Conservation (phyloP, 2,329 filamentous ascomycete genomes). For the Cladophialophora carrionii region DNA sequence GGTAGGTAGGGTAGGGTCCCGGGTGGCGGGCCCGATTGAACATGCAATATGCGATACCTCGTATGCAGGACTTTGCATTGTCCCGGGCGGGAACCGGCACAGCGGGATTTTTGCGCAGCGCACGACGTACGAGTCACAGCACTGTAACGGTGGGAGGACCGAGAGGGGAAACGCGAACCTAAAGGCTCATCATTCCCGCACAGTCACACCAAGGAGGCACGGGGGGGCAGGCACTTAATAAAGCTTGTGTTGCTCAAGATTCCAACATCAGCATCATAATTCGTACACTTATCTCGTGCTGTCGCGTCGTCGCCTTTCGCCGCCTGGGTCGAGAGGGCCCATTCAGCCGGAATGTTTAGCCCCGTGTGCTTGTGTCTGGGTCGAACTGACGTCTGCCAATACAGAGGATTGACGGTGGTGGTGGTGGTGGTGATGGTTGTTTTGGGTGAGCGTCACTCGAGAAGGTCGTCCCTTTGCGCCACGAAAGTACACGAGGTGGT, state of each 20-base stretch:
- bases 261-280: conserved; percentile 2
- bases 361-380: neutral
- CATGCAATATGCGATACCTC: too few relatives aligned
- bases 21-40: neutral
- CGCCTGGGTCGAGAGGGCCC: neutral
- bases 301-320: neutral
- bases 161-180: too few relatives aligned
- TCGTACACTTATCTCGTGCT: too few relatives aligned
- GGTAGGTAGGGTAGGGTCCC: too few relatives aligned
- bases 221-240: neutral
- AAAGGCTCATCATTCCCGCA: neutral
- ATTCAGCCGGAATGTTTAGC: conserved; percentile 21
- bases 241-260: neutral
- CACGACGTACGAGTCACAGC: neutral
- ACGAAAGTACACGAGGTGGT: too few relatives aligned
- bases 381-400: conserved; percentile 7
- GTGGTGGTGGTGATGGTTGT: too few relatives aligned
- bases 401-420: neutral
- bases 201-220: neutral
- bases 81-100: conserved; percentile 3
- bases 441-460: too few relatives aligned
- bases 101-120: conserved; percentile 14
- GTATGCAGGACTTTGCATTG: neutral
- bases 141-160: neutral
- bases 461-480: too few relatives aligned